Evolutionary conservation across 2,329 filamentous ascomycete species (phyloP).

Genomic region (Beauveria scarabaeidicola): DNA sequence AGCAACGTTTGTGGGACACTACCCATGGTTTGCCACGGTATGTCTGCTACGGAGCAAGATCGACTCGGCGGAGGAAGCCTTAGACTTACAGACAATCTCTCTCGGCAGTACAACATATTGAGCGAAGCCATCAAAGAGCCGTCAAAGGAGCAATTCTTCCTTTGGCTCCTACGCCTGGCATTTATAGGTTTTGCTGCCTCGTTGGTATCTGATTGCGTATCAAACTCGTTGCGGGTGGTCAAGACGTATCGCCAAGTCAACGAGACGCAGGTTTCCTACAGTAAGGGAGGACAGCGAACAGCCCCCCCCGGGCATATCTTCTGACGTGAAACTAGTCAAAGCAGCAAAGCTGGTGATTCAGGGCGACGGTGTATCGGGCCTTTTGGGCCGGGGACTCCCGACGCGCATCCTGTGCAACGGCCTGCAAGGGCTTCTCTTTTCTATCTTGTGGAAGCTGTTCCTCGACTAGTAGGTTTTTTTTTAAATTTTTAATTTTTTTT

Average conservation of each 20-base stretch:
- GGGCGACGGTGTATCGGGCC: constrained; percentile 32
- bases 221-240: constrained; percentile 38
- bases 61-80: neutral
- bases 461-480: constrained; percentile 34
- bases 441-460: constrained; percentile 41
- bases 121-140: constrained; percentile 31
- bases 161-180: constrained; percentile 36
- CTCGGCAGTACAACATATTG: constrained; percentile 34
- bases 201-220: constrained; percentile 34
- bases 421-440: constrained; percentile 37
- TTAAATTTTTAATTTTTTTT: no score
- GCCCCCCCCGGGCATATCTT: neutral
- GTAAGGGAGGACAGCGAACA: constrained; percentile 19
- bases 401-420: constrained; percentile 41
- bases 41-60: neutral
- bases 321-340: constrained; percentile 23
- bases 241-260: constrained; percentile 44
- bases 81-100: neutral
- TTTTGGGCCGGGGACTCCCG: constrained; percentile 37
- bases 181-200: constrained; percentile 25
- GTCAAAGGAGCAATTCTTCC: constrained; percentile 27
- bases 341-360: constrained; percentile 32
- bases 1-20: constrained; percentile 40
- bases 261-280: constrained; percentile 36
- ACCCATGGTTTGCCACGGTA: constrained; percentile 42